Evolutionary conservation across 2,329 filamentous ascomycete species (phyloP), one percentile per base, ranked within the genome.

Genomic region (Pseudocercospora cruenta): DNA sequence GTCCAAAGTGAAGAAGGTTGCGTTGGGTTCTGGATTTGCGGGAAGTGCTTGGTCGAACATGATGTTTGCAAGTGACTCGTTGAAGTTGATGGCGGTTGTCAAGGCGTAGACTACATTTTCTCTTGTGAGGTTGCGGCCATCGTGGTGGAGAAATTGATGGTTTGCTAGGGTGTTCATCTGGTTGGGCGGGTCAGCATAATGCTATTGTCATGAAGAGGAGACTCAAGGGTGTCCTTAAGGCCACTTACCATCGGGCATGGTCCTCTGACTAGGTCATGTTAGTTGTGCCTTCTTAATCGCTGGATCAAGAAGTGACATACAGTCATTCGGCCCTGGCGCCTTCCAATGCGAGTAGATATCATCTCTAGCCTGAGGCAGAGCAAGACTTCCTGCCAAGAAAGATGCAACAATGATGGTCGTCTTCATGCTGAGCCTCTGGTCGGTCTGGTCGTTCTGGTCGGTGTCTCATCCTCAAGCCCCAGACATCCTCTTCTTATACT

Each of bases 41-140:
- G 62, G 58, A 14, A 72, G 19, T 6, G 68, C 69, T 66, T 67
- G 64, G 10, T 70, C 47, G 61, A 71, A 72, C 65, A 70, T 70
- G 14, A 66, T 55, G 21, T 68, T 53, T 12, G 60, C 62, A 19
- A 70, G 53, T 8, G 43, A 45, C 14, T 51, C 31, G 26, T 71
- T 64, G 51, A 72, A 71, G 63, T 72, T 70, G 53, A 71, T 63
- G 3, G 60, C 68, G 7, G 66, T 64, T 24, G 60, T 22, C 10
- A 73, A 57, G n/a, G 66, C 71, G 12, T 69, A 60, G 22, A 68
- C 51, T 21, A 70, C 65, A 22, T 60, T 51, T 45, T 69, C 62
- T 63, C 57, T 31, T 21, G 70, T 69, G 16, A 73, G 51, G 54
- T 70, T 69, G 28, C 66, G 33, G 10, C 71, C 71, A 31, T 70